phyloP scores from a whole-genome alignment of 495 filamentous ascomycete species.

The Lasiosphaeris hirsuta region DNA sequence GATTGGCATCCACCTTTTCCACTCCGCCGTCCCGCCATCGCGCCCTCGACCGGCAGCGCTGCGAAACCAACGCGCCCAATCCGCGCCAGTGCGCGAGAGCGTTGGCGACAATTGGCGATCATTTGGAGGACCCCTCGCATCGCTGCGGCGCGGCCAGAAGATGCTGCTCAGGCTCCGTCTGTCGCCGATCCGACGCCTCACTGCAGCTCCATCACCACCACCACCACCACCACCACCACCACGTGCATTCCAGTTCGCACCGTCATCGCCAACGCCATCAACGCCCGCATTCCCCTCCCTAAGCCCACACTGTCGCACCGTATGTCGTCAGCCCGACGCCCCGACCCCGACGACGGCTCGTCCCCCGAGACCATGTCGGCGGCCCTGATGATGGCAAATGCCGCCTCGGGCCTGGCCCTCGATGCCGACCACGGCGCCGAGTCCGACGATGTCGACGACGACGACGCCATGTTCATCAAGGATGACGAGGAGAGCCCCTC shows the following conservation, averaged over 20 bases:
- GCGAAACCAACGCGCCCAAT: background rate
- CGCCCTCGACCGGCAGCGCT: too few species aligned
- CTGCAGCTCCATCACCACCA: too few species aligned
- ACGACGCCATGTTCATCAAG: constrained; percentile 13
- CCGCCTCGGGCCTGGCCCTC: background rate
- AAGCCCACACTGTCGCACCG: background rate
- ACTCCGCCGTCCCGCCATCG: too few species aligned
- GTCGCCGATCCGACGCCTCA: constrained; percentile 1
- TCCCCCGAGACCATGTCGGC: constrained; percentile 1
- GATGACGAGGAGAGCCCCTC: constrained; percentile 19
- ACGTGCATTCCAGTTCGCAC: background rate
- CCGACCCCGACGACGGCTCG: background rate
- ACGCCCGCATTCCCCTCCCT: background rate
- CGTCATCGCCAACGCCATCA: background rate
- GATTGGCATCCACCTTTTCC: too few species aligned
- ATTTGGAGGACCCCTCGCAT: background rate
- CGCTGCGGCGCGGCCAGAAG: background rate
- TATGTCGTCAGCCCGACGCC: constrained; percentile 3
- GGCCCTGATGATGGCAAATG: background rate
- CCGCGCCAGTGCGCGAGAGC: background rate
- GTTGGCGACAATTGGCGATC: background rate
- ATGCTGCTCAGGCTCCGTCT: constrained; percentile 2
- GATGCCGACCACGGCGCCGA: background rate
- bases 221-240: too few species aligned
- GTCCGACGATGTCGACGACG: constrained; percentile 6